Base-by-base conservation (phyloP, 208 protist genomes). In the Acanthamoeba healyi region DNA sequence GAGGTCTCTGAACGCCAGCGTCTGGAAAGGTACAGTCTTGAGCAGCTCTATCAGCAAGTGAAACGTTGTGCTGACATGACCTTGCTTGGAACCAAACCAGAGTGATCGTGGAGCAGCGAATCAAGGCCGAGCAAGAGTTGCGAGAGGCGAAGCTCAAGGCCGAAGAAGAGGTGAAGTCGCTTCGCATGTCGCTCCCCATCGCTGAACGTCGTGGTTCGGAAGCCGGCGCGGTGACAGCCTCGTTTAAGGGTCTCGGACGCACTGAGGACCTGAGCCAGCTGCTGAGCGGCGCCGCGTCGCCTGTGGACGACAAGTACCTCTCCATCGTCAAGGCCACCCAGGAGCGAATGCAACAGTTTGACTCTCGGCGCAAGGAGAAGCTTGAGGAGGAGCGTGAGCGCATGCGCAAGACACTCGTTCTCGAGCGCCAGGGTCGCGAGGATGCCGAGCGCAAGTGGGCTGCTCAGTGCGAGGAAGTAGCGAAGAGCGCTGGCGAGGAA, bases 341-440 rank as follows among this genome's bases (percentile, higher is more conserved):
- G 77, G 22, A 58, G 3, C 77, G 42, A 5, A 40, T 86, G 15
- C 38, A 58, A 14, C 44, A 51, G n/a, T 6, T 38, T 19, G 77
- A 86, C 5, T 32, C 77, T 29, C 77, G 77, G 9, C 77, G 77
- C 46, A 51, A 58, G 77, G 42, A 49, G 34, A 86, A 86, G 77
- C 77, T 86, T 3, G 77, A 34, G 10, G 77, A 86, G 77, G 77
- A 86, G 46, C 77, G 26, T 44, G 77, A 86, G 44, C 26, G 26
- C 42, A 51, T 86, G 77, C 77, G 40, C 77, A 51, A 58, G 42
- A 86, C 77, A 10, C n/a, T 86, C 46, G 77, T 58, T 6, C 46
- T 86, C 77, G 77, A 86, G 77, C 77, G 77, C 24, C 77, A 86
- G n/a, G 29, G 29, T 5, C 77, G 77, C 44, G 77, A 86, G 24